Evolutionary conservation across 2,329 filamentous ascomycete species (phyloP).

Genomic region (Cadophora sp.): DNA sequence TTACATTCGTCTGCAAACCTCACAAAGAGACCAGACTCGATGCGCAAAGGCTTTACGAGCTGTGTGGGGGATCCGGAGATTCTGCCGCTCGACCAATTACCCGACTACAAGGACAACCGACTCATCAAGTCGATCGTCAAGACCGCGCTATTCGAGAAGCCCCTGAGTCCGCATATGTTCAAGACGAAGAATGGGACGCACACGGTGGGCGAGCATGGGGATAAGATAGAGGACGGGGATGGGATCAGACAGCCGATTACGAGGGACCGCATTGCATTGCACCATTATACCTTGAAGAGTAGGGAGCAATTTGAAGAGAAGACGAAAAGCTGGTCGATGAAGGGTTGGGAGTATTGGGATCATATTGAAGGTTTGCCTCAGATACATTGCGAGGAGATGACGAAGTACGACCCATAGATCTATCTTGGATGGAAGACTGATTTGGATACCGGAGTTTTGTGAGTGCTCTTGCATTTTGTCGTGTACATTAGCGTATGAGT

Average conservation of each 20-base stretch:
- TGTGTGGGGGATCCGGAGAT: constrained; percentile 40
- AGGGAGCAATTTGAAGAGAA: constrained; percentile 44
- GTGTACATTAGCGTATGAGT: constrained; percentile 1
- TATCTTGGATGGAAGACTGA: neutral
- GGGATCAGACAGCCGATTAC: constrained; percentile 29
- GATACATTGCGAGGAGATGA: constrained; percentile 40
- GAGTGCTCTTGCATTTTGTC: neutral
- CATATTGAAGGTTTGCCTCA: constrained; percentile 38
- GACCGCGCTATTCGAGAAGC: constrained; percentile 31
- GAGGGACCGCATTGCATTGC: constrained; percentile 42
- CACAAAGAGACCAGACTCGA: constrained; percentile 37
- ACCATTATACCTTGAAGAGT: constrained; percentile 46
- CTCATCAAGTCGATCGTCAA: constrained; percentile 45
- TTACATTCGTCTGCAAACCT: constrained; percentile 44
- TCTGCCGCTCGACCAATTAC: constrained; percentile 17
- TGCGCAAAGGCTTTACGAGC: constrained; percentile 41
- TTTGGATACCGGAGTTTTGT: constrained; percentile 1
- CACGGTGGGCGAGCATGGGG: constrained; percentile 41
- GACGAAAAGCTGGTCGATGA: constrained; percentile 38
- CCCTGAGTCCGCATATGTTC: constrained; percentile 38
- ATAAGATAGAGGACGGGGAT: constrained; percentile 25
- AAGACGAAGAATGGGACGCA: constrained; percentile 27
- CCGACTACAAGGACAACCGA: constrained; percentile 37
- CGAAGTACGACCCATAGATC: constrained; percentile 35
- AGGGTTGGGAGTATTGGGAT: constrained; percentile 41